Evolutionary conservation across 345 rosid genomes (phyloP).

Genomic region (Salix viminalis): DNA sequence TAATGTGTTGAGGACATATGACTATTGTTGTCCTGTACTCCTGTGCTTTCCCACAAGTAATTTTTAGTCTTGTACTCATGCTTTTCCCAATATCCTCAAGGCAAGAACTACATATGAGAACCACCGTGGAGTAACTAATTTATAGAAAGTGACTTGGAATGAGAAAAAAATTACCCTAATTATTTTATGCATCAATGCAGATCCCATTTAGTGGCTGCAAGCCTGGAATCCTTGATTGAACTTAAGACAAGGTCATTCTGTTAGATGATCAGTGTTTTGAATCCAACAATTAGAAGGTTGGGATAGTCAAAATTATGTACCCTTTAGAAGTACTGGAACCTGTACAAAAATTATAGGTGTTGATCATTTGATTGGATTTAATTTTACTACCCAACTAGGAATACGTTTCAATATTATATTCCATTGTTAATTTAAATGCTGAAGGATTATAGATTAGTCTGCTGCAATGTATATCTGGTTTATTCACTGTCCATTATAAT

Average conservation of each 20-base stretch:
- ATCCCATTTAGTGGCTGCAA: not conserved
- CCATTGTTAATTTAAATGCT: not conserved
- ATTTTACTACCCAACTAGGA: not conserved
- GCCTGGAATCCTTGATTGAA: not conserved
- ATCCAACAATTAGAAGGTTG: not conserved
- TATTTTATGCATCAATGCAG: not conserved
- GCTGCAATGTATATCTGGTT: not conserved
- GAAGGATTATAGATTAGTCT: not conserved
- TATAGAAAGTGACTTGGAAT: not conserved
- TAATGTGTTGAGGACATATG: not conserved
- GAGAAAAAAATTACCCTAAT: not conserved
- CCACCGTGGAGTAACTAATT: not conserved
- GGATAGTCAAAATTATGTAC: not conserved
- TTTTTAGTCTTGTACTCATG: not conserved
- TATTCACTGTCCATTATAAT: not conserved
- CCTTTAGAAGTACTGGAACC: not conserved
- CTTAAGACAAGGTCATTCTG: not conserved
- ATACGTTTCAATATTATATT: not conserved
- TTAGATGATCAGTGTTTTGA: not conserved
- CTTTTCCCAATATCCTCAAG: slow-evolving; percentile 1
- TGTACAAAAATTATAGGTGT: not conserved
- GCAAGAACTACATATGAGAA: slow-evolving; percentile 1
- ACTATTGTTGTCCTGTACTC: not conserved
- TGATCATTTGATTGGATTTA: slow-evolving; percentile 1
- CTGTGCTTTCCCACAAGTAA: not conserved